Evolutionary conservation across 2,329 filamentous ascomycete genomes (phyloP).

Genomic region (Alternaria tenuissima): DNA sequence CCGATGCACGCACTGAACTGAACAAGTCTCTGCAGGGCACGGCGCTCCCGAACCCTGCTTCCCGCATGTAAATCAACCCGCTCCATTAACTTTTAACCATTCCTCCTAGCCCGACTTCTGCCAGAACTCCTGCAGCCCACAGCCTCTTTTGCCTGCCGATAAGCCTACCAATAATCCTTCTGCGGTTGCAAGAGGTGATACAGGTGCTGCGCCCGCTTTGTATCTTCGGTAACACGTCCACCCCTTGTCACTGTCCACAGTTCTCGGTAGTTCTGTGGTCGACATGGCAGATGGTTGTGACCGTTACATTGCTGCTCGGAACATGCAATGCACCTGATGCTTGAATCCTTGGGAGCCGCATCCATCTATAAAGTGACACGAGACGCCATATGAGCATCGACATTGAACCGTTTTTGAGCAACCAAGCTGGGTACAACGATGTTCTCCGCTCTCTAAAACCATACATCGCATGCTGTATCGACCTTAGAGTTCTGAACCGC

Average conservation of each 20-base stretch:
- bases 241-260: slow-evolving; percentile 1
- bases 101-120: slow-evolving; percentile 3
- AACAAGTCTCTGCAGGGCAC: not conserved
- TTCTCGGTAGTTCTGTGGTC: not conserved
- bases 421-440: not conserved
- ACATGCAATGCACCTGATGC: slow-evolving; percentile 8
- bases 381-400: slow-evolving; percentile 4
- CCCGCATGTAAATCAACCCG: slow-evolving; percentile 1
- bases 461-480: not conserved
- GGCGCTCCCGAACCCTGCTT: slow-evolving; percentile 2
- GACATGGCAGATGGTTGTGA: slow-evolving; percentile 8
- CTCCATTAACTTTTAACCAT: not conserved
- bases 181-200: slow-evolving; percentile 1
- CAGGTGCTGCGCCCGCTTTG: slow-evolving; percentile 7
- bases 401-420: not conserved
- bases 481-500: not conserved
- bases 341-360: not conserved
- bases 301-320: slow-evolving; percentile 4
- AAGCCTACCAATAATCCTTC: slow-evolving; percentile 6
- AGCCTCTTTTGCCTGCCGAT: slow-evolving; percentile 1
- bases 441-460: not conserved
- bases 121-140: slow-evolving; percentile 9
- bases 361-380: slow-evolving; percentile 7
- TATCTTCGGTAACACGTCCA: slow-evolving; percentile 2
- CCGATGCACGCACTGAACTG: not conserved